These are phyloP conservation scores for Scleromitrula shiraiana DNA, from an alignment of 2,329 filamentous ascomycete genomes.

Conservation along the genomic window DNA sequence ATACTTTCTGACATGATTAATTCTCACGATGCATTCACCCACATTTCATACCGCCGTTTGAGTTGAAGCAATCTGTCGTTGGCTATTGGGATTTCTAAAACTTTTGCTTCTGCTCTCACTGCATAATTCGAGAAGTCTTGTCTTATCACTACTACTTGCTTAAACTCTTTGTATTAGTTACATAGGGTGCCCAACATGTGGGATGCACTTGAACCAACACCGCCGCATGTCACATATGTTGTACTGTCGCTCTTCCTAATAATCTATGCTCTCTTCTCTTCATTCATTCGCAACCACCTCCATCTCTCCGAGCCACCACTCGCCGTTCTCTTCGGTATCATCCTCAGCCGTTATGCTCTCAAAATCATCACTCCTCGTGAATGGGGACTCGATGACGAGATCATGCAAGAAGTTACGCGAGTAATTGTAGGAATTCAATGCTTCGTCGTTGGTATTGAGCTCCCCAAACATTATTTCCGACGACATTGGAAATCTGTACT, in stretches of 20 bases:
- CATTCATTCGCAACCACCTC: slow-evolving; percentile 48
- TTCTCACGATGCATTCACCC: no score
- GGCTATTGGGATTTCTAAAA: no score
- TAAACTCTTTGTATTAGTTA: no score
- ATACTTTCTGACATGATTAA: no score
- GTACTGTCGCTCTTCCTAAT: slow-evolving; percentile 50
- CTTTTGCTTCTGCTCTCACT: no score
- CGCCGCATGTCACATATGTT: slow-evolving; percentile 50
- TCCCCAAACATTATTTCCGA: slow-evolving; percentile 41
- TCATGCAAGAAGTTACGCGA: slow-evolving; percentile 63
- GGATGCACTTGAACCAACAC: slow-evolving; percentile 47
- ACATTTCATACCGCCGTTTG: no score
- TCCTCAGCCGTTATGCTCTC: slow-evolving; percentile 61
- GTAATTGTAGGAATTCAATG: slow-evolving; percentile 67
- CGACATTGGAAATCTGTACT: slow-evolving; percentile 25
- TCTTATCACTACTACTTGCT: no score
- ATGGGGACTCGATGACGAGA: slow-evolving; percentile 61
- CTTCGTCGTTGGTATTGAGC: slow-evolving; percentile 64
- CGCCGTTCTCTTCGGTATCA: slow-evolving; percentile 62
- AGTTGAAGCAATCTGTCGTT: no score
- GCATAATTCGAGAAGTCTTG: no score
- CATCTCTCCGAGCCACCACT: slow-evolving; percentile 51
- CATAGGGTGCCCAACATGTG: no score
- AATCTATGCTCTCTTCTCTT: slow-evolving; percentile 50
- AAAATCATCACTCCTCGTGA: slow-evolving; percentile 50